Conservation (phyloP, 2,329 filamentous ascomycete genomes). For the Monilinia polystroma region DNA sequence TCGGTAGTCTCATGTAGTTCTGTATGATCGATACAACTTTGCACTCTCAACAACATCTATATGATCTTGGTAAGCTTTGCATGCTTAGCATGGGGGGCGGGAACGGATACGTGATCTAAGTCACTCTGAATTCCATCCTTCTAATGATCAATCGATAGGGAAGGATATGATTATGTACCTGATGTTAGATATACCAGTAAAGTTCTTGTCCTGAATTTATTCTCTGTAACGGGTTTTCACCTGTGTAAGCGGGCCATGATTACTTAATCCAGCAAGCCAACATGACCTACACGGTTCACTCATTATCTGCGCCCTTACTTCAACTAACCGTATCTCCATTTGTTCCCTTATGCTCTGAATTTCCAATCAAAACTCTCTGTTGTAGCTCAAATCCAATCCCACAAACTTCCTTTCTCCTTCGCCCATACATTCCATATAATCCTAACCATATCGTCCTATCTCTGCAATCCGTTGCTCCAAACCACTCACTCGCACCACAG, state of each 20-base stretch:
- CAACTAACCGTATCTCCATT: neutral
- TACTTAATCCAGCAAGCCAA: neutral
- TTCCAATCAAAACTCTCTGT: conserved; percentile 12
- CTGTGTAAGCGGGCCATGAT: neutral
- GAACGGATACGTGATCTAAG: neutral
- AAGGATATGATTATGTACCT: too few relatives aligned
- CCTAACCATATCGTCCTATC: conserved; percentile 35
- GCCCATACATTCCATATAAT: conserved; percentile 34
- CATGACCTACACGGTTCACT: neutral
- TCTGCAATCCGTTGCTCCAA: conserved; percentile 37
- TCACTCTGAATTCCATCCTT: neutral
- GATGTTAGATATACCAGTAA: too few relatives aligned
- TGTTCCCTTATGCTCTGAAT: neutral
- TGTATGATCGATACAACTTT: neutral
- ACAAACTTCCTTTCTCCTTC: conserved; percentile 34
- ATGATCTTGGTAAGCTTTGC: neutral
- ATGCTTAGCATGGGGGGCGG: neutral
- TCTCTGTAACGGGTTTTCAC: neutral
- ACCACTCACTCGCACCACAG: conserved; percentile 35
- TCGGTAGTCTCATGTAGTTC: neutral
- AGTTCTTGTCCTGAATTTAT: neutral
- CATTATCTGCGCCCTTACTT: neutral
- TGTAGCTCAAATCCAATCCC: conserved; percentile 35
- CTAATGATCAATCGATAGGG: neutral
- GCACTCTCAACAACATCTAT: neutral